These are phyloP conservation scores for Ustilago hordei DNA, from an alignment of 1,284 basidiomycete genomes.

Conservation along the genomic window DNA sequence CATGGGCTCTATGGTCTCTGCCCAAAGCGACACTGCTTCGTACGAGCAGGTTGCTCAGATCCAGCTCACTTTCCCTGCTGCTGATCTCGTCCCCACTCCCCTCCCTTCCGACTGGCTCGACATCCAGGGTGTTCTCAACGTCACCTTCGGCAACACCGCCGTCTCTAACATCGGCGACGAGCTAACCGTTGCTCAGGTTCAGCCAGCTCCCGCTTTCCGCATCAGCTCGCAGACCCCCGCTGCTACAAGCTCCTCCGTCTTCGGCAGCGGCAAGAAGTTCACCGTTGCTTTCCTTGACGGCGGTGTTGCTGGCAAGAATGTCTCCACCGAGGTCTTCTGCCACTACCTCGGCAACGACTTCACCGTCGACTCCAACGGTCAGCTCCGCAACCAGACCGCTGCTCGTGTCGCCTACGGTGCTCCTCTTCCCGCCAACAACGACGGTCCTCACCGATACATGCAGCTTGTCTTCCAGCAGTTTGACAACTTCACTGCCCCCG, in stretches of 20 bases:
- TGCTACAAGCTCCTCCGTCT: slow-evolving; percentile 23
- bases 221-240: slow-evolving; percentile 34
- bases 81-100: slow-evolving; percentile 38
- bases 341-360: slow-evolving; percentile 57
- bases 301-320: slow-evolving; percentile 51
- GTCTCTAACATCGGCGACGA: slow-evolving; percentile 47
- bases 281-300: slow-evolving; percentile 50
- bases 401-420: slow-evolving; percentile 49
- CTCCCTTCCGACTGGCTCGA: slow-evolving; percentile 47
- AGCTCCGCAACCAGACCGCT: slow-evolving; percentile 37
- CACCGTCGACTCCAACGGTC: slow-evolving; percentile 28
- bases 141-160: slow-evolving; percentile 41
- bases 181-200: slow-evolving; percentile 51
- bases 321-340: slow-evolving; percentile 34
- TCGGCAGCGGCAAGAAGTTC: slow-evolving; percentile 38
- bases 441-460: slow-evolving; percentile 60
- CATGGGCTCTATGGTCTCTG: slow-evolving; percentile 37
- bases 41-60: slow-evolving; percentile 50
- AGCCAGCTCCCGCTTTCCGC: slow-evolving; percentile 46
- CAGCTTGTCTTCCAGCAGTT: slow-evolving; percentile 59
- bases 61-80: slow-evolving; percentile 52
- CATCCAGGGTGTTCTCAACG: slow-evolving; percentile 56
- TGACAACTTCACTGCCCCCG: slow-evolving; percentile 52
- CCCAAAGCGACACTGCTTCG: slow-evolving; percentile 43
- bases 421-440: slow-evolving; percentile 46